Evolutionary conservation across 257 asterid species (phyloP), one percentile per base, ranked within the genome.

Genomic region (Nicotiana otophora): DNA sequence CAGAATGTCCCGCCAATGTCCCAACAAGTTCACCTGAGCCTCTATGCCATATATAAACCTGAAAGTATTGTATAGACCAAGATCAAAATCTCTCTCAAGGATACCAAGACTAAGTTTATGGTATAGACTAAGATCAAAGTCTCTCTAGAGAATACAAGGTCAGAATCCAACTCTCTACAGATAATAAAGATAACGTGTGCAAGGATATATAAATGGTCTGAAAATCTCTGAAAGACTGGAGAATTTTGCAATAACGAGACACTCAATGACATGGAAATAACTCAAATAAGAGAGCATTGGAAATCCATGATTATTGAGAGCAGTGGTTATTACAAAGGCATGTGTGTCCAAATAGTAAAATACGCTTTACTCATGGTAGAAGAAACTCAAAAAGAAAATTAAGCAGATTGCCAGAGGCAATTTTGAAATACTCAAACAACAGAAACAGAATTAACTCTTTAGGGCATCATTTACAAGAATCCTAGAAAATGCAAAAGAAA

Each of bases 11-110:
- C 0, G 89, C 86, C 80, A 95, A 70, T 6, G 89, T 86, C 78
- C 83, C 79, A 42, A 93, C 84, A 26, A 90, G 95, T 76, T 95
- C 98, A 16, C 93, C 92, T 0, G 97, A 92, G 34, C 78, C 78
- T 86, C 91, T 90, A 83, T 91, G 96, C 98, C 98, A 95, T 87
- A 95, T 90, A 65, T 90, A 93, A 87, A 95, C 95, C 98, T 95
- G 81, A 26, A 74, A 74, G 19, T 74, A 48, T 48, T 48, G 80
- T 58, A 74, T 74, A 48, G 42, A 48, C 23, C 16, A 0, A 26
- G 62, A 51, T 74, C 26, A 74, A 34, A 74, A 12, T 48, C 36
- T 42, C 60, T 15, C 78, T 46, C 60, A 42, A 70, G 78, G 78
- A 20, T 70, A 46, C 51, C 2, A 42, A 8, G 1, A 42, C 51